Conservation (phyloP, 1,139 yeast genomes). For the Scheffersomyces segobiensis region DNA sequence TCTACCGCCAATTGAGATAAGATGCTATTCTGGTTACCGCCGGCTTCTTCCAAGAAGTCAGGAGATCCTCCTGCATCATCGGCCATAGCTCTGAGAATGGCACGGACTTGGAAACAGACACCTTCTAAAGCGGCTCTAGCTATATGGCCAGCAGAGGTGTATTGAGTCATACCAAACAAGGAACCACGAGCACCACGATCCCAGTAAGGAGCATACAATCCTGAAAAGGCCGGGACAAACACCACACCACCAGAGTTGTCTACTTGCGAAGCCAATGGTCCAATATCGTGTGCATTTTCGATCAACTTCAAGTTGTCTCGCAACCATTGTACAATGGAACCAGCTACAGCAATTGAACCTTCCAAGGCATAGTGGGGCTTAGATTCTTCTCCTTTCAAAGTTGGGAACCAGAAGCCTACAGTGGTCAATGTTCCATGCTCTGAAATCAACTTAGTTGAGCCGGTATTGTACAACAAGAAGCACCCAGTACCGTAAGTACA, state of each 20-base stretch:
- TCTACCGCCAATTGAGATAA: conserved; percentile 73
- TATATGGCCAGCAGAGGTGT: conserved; percentile 81
- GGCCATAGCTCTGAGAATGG: conserved; percentile 88
- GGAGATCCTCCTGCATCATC: conserved; percentile 68
- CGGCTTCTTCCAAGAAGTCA: conserved; percentile 46
- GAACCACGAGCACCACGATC: conserved; percentile 91
- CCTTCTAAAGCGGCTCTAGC: conserved; percentile 96
- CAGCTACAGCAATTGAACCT: conserved; percentile 96
- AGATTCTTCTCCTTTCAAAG: conserved; percentile 49
- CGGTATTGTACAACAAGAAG: conserved; percentile 87
- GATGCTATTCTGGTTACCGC: conserved; percentile 41
- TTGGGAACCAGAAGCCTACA: conserved; percentile 86
- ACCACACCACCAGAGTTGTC: conserved; percentile 88
- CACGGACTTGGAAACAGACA: conserved; percentile 90
- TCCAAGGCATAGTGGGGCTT: conserved; percentile 87
- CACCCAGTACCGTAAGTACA: conserved; percentile 99
- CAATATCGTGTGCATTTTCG: conserved; percentile 81
- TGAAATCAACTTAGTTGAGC: conserved; percentile 62
- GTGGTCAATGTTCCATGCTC: conserved; percentile 86
- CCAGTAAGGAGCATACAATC: conserved; percentile 96
- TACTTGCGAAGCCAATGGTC: conserved; percentile 84
- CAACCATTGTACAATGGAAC: conserved; percentile 92
- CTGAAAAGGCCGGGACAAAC: conserved; percentile 93
- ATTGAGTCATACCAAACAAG: conserved; percentile 89
- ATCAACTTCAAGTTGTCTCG: conserved; percentile 86